These are phyloP conservation scores for Cajanus cajan DNA, from an alignment of 306 rosid genomes.

Conservation along the genomic window DNA sequence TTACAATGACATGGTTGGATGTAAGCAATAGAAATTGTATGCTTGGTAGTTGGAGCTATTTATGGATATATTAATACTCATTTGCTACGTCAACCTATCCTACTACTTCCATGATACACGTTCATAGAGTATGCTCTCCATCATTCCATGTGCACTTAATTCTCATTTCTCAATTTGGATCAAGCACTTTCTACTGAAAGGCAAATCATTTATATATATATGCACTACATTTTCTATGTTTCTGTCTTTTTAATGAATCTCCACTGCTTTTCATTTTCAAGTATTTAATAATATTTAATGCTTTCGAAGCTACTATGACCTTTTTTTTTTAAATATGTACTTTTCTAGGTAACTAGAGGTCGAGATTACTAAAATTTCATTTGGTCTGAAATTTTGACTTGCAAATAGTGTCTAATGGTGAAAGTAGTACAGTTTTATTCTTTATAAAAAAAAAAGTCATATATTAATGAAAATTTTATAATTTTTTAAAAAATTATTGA, in stretches of 20 bases:
- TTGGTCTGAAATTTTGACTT: too few species aligned
- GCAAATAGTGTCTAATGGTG: neutral
- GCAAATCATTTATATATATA: neutral
- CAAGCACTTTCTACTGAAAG: neutral
- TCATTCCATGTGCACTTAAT: neutral
- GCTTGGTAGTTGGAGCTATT: slow-evolving; percentile 47
- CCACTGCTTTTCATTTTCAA: neutral
- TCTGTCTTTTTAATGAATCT: neutral
- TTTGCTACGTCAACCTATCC: slow-evolving; percentile 61
- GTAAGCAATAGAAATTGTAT: neutral
- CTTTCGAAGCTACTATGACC: neutral
- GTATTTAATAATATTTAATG: too few species aligned
- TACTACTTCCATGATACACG: neutral
- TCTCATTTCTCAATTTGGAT: neutral
- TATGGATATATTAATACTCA: slow-evolving; percentile 59
- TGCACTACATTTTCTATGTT: neutral
- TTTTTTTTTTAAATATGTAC: neutral
- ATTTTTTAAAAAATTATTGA: neutral
- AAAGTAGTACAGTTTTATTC: neutral
- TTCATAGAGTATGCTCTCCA: neutral
- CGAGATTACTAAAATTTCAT: too few species aligned
- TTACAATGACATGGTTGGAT: neutral
- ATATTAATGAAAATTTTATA: neutral
- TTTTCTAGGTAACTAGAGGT: neutral
- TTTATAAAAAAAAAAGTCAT: neutral